phyloP scores from a whole-genome alignment of 2,329 filamentous ascomycete species.

The Venturia pyrina region DNA sequence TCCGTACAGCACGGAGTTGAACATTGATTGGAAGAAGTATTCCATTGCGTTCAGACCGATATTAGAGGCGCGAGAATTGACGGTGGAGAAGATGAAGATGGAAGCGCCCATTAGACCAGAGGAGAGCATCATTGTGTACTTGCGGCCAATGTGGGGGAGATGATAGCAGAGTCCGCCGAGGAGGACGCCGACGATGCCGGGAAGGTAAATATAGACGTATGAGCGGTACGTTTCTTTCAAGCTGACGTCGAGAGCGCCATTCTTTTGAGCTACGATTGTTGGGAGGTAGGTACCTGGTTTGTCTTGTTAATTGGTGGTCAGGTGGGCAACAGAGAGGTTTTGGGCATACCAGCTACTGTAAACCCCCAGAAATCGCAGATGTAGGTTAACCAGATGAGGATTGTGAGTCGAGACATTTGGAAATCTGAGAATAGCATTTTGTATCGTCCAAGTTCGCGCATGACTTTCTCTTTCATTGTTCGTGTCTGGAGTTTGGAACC shows the following conservation, averaged over 20 bases:
- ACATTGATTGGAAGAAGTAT: constrained; percentile 44
- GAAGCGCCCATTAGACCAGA: constrained; percentile 10
- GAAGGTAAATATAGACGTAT: constrained; percentile 46
- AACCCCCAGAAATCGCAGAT: constrained; percentile 43
- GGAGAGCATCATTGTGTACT: constrained; percentile 30
- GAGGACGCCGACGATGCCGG: constrained; percentile 42
- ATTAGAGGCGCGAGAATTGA: constrained; percentile 36
- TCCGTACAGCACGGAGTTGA: constrained; percentile 42
- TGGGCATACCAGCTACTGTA: constrained; percentile 32
- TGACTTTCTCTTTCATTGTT: constrained; percentile 23
- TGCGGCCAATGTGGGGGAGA: constrained; percentile 33
- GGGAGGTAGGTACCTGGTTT: constrained; percentile 37
- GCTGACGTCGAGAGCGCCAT: constrained; percentile 33
- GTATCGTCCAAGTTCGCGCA: constrained; percentile 33
- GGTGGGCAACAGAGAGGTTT: background rate
- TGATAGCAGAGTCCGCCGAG: constrained; percentile 39
- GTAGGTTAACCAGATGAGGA: constrained; percentile 42
- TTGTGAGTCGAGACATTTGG: constrained; percentile 34
- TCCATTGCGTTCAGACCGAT: constrained; percentile 42
- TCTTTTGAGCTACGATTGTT: constrained; percentile 42
- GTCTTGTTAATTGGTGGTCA: background rate
- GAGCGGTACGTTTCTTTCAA: constrained; percentile 41
- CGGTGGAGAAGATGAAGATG: constrained; percentile 34
- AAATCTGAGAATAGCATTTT: constrained; percentile 34
- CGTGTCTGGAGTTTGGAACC: background rate